Conservation (phyloP, 2,329 filamentous ascomycete genomes). For the Beauveria sp. region DNA sequence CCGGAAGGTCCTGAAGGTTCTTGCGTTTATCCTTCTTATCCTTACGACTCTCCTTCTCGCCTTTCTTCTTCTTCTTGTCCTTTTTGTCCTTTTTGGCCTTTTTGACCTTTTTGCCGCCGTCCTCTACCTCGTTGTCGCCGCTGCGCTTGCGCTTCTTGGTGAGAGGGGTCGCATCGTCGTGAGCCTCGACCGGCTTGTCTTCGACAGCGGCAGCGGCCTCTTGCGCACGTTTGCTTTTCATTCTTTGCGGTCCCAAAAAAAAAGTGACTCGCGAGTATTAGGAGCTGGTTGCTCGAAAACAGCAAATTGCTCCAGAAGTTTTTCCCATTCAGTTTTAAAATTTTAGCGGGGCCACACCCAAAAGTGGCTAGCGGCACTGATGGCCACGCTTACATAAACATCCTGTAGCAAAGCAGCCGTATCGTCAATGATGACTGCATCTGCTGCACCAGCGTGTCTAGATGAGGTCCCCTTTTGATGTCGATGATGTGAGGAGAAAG, state of each 20-base stretch:
- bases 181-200: constrained; percentile 18
- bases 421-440: background rate
- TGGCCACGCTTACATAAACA: background rate
- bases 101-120: constrained; percentile 26
- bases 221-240: constrained; percentile 34
- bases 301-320: constrained; percentile 7
- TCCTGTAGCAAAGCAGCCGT: background rate
- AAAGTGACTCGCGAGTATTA: background rate
- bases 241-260: constrained; percentile 14
- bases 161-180: constrained; percentile 17
- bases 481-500: background rate
- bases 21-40: constrained; percentile 35
- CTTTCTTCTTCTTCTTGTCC: constrained; percentile 28
- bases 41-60: constrained; percentile 27
- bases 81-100: constrained; percentile 17
- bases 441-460: background rate
- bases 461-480: background rate
- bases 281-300: background rate
- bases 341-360: constrained; percentile 4
- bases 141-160: constrained; percentile 31
- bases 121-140: constrained; percentile 20
- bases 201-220: constrained; percentile 23
- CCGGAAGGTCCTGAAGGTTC: constrained; percentile 30
- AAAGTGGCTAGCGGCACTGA: background rate
- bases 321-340: constrained; percentile 3